Percentiles rank a stretch among this genome's conserved stretches.
These are phyloP conservation scores for Ligustrum vulgare DNA, from an alignment of 257 asterid species.

Conservation along the genomic window DNA sequence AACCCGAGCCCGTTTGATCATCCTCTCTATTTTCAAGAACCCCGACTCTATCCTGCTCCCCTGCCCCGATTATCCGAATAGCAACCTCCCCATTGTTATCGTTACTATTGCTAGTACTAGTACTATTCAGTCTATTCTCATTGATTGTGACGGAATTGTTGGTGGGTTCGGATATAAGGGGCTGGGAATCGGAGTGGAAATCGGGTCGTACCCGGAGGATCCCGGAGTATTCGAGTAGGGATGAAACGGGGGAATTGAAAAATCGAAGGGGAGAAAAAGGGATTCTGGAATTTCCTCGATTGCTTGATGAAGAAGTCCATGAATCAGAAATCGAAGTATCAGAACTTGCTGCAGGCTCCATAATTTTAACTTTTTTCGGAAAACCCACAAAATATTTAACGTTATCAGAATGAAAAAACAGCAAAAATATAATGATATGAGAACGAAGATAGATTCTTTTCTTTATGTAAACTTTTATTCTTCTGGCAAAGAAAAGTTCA, in stretches of 20 bases:
- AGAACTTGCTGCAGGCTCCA: slow-evolving; percentile 32
- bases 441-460: slow-evolving; percentile 10
- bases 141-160: slow-evolving; percentile 19
- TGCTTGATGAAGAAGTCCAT: slow-evolving; percentile 29
- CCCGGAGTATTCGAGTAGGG: slow-evolving; percentile 64
- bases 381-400: neutral
- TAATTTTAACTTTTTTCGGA: neutral
- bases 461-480: neutral
- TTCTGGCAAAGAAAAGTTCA: slow-evolving; percentile 14
- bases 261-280: slow-evolving; percentile 46
- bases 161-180: slow-evolving; percentile 27
- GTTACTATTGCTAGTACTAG: slow-evolving; percentile 20
- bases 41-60: slow-evolving; percentile 38
- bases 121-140: slow-evolving; percentile 5
- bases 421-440: neutral
- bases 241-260: slow-evolving; percentile 50
- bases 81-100: slow-evolving; percentile 55
- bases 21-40: slow-evolving; percentile 30
- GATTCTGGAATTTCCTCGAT: slow-evolving; percentile 27
- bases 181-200: slow-evolving; percentile 42
- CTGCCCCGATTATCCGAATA: slow-evolving; percentile 54
- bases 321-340: slow-evolving; percentile 28
- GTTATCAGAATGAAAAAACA: neutral
- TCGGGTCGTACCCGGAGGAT: slow-evolving; percentile 48
- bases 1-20: slow-evolving; percentile 23